Evolutionary conservation across 306 rosid genomes (phyloP).

Genomic region (Castanospermum australe): DNA sequence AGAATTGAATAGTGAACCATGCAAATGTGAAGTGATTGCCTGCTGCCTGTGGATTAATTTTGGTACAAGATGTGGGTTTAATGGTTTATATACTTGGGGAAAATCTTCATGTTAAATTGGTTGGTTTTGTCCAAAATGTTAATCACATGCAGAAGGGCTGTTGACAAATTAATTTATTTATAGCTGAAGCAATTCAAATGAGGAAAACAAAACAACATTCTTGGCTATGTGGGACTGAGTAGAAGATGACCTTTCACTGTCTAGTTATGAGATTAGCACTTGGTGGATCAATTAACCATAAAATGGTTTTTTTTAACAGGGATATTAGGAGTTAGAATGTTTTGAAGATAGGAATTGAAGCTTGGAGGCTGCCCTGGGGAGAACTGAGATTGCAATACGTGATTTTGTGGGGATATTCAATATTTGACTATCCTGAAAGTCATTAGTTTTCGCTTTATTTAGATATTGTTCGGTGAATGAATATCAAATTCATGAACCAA

Average conservation of each 20-base stretch:
- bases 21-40: too few species aligned
- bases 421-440: not conserved
- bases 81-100: too few species aligned
- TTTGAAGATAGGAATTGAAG: not conserved
- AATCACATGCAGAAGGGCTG: not conserved
- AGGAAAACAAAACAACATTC: not conserved
- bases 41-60: too few species aligned
- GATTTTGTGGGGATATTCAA: not conserved
- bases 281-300: too few species aligned
- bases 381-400: not conserved
- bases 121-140: not conserved
- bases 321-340: not conserved
- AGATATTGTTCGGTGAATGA: not conserved
- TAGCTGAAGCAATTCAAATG: not conserved
- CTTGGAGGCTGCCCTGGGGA: not conserved
- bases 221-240: not conserved
- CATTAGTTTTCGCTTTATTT: not conserved
- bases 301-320: too few species aligned
- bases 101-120: not conserved
- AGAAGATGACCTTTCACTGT: not conserved
- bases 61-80: too few species aligned
- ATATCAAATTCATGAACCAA: not conserved
- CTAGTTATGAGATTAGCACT: not conserved
- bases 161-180: not conserved
- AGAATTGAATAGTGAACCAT: too few species aligned